Conservation (phyloP, 257 asterid genomes). For the Apocynum venetum region DNA sequence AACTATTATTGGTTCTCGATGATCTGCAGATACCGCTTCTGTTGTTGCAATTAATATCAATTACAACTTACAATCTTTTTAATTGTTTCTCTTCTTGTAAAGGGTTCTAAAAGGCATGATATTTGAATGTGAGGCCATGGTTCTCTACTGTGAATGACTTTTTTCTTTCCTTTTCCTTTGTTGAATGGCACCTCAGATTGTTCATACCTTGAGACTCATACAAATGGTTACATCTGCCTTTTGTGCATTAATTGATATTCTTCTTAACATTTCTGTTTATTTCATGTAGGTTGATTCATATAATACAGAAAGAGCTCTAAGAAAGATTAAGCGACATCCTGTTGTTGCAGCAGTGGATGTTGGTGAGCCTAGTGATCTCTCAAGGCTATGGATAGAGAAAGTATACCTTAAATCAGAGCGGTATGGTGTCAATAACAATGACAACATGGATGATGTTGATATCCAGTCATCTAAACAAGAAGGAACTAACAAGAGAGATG, state of each 20-base stretch:
- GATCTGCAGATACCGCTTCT: neutral
- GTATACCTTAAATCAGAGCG: conserved; percentile 35
- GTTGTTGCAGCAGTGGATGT: conserved; percentile 40
- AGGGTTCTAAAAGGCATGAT: neutral
- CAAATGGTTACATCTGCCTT: conserved; percentile 4
- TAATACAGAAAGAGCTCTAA: conserved; percentile 61
- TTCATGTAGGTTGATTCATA: conserved; percentile 64
- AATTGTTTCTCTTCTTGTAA: neutral
- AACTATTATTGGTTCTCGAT: neutral
- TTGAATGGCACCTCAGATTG: neutral
- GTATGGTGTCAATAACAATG: conserved; percentile 28
- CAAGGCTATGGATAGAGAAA: conserved; percentile 35
- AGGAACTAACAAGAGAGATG: conserved; percentile 34
- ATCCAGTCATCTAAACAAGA: conserved; percentile 34
- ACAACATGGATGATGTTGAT: conserved; percentile 55
- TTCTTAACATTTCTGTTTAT: neutral
- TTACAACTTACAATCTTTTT: neutral
- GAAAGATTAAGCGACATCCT: conserved; percentile 72
- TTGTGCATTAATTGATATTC: neutral
- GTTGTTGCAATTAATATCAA: neutral
- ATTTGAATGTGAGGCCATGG: neutral
- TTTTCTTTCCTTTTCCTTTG: neutral
- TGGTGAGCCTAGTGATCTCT: conserved; percentile 26
- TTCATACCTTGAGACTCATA: neutral
- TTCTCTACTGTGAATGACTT: neutral